Evolutionary conservation across 164 flowering plant genomes (phyloP).

Genomic region (Aristolochia contorta): DNA sequence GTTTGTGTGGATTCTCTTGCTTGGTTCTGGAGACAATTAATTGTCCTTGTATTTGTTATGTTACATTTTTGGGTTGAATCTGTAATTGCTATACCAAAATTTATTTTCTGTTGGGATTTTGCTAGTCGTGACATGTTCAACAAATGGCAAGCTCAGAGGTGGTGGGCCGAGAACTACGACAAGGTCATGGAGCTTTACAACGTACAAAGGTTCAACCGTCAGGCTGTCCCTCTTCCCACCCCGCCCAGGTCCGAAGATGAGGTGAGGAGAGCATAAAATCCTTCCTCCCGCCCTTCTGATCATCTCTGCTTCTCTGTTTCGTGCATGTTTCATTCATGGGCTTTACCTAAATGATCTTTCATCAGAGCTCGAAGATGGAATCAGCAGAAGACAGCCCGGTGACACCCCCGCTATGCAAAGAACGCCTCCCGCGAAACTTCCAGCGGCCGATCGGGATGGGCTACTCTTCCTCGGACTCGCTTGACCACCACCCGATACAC

Average conservation of each 20-base stretch:
- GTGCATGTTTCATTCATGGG: neutral
- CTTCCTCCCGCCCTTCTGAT: neutral
- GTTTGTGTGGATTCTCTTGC: too few relatives aligned
- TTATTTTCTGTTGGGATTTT: conserved; percentile 6
- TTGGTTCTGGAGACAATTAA: too few relatives aligned
- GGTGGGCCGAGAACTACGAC: conserved; percentile 98
- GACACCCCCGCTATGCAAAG: conserved; percentile 76
- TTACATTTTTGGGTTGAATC: too few relatives aligned
- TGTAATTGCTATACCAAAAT: neutral
- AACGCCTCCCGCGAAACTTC: conserved; percentile 50
- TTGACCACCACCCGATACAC: conserved; percentile 57
- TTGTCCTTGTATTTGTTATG: too few relatives aligned
- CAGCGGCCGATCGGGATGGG: conserved; percentile 49
- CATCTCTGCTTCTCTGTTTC: neutral
- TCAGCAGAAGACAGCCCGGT: conserved; percentile 65
- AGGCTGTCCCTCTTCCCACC: conserved; percentile 60
- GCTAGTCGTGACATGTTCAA: conserved; percentile 88
- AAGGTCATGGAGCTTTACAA: conserved; percentile 96
- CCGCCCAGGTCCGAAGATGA: conserved; percentile 79
- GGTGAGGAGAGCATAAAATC: conserved; percentile 26
- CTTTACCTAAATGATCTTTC: neutral
- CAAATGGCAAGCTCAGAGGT: conserved; percentile 98
- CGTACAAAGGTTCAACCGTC: conserved; percentile 69
- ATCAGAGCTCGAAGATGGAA: conserved; percentile 59
- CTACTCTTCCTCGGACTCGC: conserved; percentile 78